Evolutionary conservation across 2,329 filamentous ascomycete genomes (phyloP).

Genomic region (Hyphodiscus sp.): DNA sequence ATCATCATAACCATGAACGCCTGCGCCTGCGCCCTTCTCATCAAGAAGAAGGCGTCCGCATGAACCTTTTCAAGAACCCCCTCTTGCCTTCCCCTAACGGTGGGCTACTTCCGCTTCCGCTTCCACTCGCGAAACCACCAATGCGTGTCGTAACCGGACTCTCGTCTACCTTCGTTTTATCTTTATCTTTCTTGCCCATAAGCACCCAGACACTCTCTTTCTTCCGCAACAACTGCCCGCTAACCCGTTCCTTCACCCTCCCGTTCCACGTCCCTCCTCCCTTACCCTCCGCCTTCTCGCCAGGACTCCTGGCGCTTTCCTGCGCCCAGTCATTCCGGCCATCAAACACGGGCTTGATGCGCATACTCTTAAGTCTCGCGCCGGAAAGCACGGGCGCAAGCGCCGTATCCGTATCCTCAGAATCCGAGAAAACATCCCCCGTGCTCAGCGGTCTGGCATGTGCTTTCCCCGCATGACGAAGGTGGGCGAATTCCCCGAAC

Average conservation of each 20-base stretch:
- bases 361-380: constrained; percentile 1
- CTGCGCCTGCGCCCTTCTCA: too few species aligned
- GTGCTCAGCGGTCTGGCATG: constrained; percentile 19
- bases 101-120: constrained; percentile 8
- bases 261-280: constrained; percentile 7
- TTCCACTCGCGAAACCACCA: constrained; percentile 1
- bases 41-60: constrained; percentile 4
- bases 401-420: constrained; percentile 8
- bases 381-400: constrained; percentile 4
- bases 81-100: constrained; percentile 11
- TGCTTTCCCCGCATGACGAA: constrained; percentile 5
- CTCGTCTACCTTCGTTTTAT: constrained; percentile 21
- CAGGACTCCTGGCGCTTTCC: constrained; percentile 4
- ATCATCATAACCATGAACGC: too few species aligned
- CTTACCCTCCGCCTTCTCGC: neutral
- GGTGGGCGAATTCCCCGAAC: constrained; percentile 24
- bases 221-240: constrained; percentile 33
- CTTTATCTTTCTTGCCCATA: constrained; percentile 34
- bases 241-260: constrained; percentile 16
- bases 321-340: constrained; percentile 48
- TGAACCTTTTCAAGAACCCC: constrained; percentile 26
- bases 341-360: constrained; percentile 6
- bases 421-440: constrained; percentile 20
- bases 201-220: constrained; percentile 46
- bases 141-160: constrained; percentile 14